Percentiles rank a stretch among this genome's conserved stretches.
These are phyloP conservation scores for Sphagnum contortum DNA, from an alignment of 225 moss, liverwort and hornwort genomes.

Conservation along the genomic window DNA sequence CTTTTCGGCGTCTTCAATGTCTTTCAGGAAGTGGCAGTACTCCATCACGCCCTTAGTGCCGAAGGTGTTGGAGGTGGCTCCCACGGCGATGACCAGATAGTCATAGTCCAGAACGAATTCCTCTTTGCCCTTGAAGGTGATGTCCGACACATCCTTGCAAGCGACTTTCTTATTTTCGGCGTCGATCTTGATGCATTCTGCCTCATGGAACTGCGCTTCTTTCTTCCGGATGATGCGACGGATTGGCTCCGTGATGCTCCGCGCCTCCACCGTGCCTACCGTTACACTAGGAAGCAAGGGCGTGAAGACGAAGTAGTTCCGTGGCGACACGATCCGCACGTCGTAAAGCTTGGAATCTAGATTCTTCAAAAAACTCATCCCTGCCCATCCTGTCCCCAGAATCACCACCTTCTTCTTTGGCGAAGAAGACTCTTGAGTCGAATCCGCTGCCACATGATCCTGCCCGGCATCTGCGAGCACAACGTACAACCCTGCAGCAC, in stretches of 20 bases:
- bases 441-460: constrained; percentile 13
- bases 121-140: constrained; percentile 39
- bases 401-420: constrained; percentile 65
- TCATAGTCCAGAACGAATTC: constrained; percentile 75
- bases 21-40: constrained; percentile 84
- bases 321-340: constrained; percentile 73
- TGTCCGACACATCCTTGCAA: constrained; percentile 49
- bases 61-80: constrained; percentile 82
- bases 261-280: constrained; percentile 89
- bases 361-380: constrained; percentile 82
- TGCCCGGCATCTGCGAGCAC: constrained; percentile 64
- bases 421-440: constrained; percentile 6
- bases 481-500: constrained; percentile 51
- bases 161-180: constrained; percentile 50
- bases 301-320: constrained; percentile 95
- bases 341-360: constrained; percentile 54
- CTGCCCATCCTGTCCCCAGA: constrained; percentile 96
- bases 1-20: constrained; percentile 86
- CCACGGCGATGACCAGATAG: constrained; percentile 75
- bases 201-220: constrained; percentile 63
- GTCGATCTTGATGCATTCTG: constrained; percentile 79
- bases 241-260: constrained; percentile 89
- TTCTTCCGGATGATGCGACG: constrained; percentile 65
- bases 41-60: constrained; percentile 74
- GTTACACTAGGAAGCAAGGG: constrained; percentile 94